These are phyloP conservation scores for Coccomyxa sp. DNA, from an alignment of 139 green algal species.

Conservation along the genomic window DNA sequence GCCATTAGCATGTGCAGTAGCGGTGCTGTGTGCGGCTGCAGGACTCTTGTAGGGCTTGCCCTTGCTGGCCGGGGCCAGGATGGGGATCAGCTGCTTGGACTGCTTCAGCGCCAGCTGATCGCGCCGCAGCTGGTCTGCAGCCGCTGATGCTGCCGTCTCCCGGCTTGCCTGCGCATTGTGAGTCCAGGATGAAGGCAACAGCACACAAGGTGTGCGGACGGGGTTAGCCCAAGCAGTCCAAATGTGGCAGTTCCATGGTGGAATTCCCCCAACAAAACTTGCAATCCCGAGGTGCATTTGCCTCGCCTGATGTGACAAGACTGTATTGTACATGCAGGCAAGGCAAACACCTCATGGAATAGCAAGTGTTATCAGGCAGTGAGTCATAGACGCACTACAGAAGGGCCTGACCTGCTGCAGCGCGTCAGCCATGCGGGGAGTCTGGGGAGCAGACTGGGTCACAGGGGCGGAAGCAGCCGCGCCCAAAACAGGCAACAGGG, in stretches of 20 bases:
- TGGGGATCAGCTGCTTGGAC: slow-evolving; percentile 39
- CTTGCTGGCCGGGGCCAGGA: slow-evolving; percentile 4
- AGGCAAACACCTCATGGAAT: too few species aligned
- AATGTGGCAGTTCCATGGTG: too few species aligned
- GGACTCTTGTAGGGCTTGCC: slow-evolving; percentile 15
- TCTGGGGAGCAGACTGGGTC: not conserved
- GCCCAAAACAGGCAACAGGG: not conserved
- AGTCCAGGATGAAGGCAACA: too few species aligned
- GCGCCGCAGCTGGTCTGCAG: slow-evolving; percentile 7
- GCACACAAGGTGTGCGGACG: too few species aligned
- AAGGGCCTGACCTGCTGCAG: slow-evolving; percentile 6
- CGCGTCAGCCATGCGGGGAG: slow-evolving; percentile 2
- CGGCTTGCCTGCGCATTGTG: not conserved
- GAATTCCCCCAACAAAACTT: too few species aligned
- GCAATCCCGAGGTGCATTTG: too few species aligned
- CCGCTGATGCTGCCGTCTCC: not conserved
- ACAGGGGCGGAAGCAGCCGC: not conserved
- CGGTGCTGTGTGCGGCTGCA: too few species aligned
- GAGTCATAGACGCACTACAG: too few species aligned
- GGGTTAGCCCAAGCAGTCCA: too few species aligned
- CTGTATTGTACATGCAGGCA: too few species aligned
- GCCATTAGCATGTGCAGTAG: not conserved
- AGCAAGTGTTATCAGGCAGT: too few species aligned
- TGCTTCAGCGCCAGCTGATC: slow-evolving; percentile 29
- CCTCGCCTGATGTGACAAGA: too few species aligned